Evolutionary conservation across 179 eudicot genomes (phyloP), one percentile per base, ranked within the genome.

Genomic region (Beta macrorhiza): DNA sequence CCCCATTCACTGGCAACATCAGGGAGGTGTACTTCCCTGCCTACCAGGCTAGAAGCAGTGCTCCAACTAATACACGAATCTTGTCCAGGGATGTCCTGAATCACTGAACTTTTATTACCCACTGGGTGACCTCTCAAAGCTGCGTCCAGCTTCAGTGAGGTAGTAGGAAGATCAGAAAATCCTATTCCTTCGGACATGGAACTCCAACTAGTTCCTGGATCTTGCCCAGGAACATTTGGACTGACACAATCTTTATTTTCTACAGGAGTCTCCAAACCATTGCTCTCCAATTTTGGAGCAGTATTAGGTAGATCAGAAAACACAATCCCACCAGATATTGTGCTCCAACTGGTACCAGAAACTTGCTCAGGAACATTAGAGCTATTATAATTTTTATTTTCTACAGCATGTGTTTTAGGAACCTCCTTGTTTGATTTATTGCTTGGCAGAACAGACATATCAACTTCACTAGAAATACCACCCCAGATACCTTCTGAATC

Each of bases 1-100:
- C 86, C 85, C 93, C 93, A 93, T 72, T 91, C 90, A 77, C 85
- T 80, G 42, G 89, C 73, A 77, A 81, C 82, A 76, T 92, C 90
- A 57, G 86, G 86, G 61, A 87, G 85, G 65, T 86, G 90, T 53
- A 88, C 82, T 74, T 83, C 86, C 22, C 82, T 82, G 37, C 88
- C 89, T 29, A 86, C 88, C 42, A 84, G 74, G 62, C 83, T 76
- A 59, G 86, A 75, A 77, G 83, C 80, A 67, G 81, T 74, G 86
- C 86, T 84, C 90, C 91, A 86, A 76, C 81, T 83, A 64, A 88
- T 85, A 45, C 87, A 87, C 9, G 87, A 80, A 67, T 84, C 89
- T 77, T 84, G 92, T 70, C 84, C 75, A 17, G 83, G 74, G 17
- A 86, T 68, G 78, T 82, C 81, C 53, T 77, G 57, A 57, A 89